Evolutionary conservation across 176 grass and related monocot genomes (phyloP).

Genomic region (Alopecurus myosuroides): DNA sequence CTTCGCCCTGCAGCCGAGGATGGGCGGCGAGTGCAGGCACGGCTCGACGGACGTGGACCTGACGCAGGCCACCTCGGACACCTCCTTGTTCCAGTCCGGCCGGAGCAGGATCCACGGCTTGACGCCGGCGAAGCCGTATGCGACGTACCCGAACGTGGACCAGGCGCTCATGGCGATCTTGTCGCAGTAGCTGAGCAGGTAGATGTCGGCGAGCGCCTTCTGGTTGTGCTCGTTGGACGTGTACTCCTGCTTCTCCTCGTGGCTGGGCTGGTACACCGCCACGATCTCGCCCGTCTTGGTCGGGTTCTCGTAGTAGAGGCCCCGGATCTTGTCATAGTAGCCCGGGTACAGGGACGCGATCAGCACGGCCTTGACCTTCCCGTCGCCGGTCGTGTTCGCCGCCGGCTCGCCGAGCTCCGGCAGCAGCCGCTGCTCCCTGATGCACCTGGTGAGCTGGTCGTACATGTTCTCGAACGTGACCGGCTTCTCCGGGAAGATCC

Average conservation of each 20-base stretch:
- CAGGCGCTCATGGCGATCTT: constrained; percentile 75
- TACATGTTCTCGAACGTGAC: constrained; percentile 80
- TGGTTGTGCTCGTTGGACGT: constrained; percentile 81
- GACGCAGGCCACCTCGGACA: constrained; percentile 51
- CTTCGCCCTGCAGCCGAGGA: constrained; percentile 52
- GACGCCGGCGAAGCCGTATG: constrained; percentile 70
- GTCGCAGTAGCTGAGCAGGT: constrained; percentile 83
- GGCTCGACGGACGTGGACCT: constrained; percentile 73
- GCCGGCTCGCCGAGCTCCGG: constrained; percentile 42
- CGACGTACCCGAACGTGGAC: constrained; percentile 93
- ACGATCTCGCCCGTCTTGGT: constrained; percentile 61
- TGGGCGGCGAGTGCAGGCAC: constrained; percentile 85
- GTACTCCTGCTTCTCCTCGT: constrained; percentile 87
- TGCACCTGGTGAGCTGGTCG: constrained; percentile 60
- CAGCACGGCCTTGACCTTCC: constrained; percentile 64
- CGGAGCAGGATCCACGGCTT: constrained; percentile 85
- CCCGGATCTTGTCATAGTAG: constrained; percentile 80
- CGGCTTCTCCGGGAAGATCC: constrained; percentile 64
- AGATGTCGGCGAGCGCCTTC: constrained; percentile 86
- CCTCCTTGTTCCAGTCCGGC: constrained; percentile 57
- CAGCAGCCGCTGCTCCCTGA: constrained; percentile 56
- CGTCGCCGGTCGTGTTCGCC: neutral
- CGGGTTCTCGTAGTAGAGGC: constrained; percentile 77
- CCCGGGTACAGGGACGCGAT: constrained; percentile 73
- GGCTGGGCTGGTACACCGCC: constrained; percentile 83